Percentiles rank a stretch among this genome's conserved stretches.
Evolutionary conservation across 202 grass and related monocot genomes (phyloP).

Genomic region (Zoysia matrella): DNA sequence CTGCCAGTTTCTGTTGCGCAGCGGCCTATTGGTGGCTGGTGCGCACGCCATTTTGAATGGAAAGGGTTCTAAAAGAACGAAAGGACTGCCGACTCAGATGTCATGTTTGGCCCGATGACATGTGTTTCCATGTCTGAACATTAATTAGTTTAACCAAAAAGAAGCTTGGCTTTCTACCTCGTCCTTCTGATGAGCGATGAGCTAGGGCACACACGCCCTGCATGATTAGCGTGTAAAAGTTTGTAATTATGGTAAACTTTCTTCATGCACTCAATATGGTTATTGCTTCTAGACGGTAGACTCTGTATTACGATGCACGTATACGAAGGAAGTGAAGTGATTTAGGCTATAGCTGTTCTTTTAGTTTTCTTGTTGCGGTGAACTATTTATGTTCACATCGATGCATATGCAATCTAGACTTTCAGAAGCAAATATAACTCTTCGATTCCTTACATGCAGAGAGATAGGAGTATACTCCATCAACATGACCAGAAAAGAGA

Average conservation of each 20-base stretch:
- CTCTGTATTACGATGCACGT: too few relatives aligned
- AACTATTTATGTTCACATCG: too few relatives aligned
- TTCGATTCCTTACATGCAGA: too few relatives aligned
- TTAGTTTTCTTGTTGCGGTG: too few relatives aligned
- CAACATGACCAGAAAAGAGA: too few relatives aligned
- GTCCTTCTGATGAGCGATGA: slow-evolving; percentile 33
- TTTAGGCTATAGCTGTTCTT: too few relatives aligned
- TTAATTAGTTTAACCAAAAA: slow-evolving; percentile 37
- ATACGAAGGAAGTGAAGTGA: too few relatives aligned
- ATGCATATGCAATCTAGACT: too few relatives aligned
- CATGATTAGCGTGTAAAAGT: slow-evolving; percentile 36
- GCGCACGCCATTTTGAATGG: slow-evolving; percentile 47
- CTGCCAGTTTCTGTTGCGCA: slow-evolving; percentile 24
- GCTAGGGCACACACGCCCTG: not conserved
- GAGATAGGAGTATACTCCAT: too few relatives aligned
- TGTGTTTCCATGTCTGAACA: not conserved
- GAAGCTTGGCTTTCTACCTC: slow-evolving; percentile 54
- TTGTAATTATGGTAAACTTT: slow-evolving; percentile 51
- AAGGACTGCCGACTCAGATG: slow-evolving; percentile 34
- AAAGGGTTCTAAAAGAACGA: slow-evolving; percentile 2
- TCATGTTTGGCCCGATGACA: slow-evolving; percentile 46
- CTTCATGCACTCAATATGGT: slow-evolving; percentile 30
- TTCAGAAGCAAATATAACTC: too few relatives aligned
- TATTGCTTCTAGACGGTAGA: not conserved
- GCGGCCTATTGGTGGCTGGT: slow-evolving; percentile 21